Base-by-base conservation (phyloP, 805 yeast genomes). In the Candida chauliodis region DNA sequence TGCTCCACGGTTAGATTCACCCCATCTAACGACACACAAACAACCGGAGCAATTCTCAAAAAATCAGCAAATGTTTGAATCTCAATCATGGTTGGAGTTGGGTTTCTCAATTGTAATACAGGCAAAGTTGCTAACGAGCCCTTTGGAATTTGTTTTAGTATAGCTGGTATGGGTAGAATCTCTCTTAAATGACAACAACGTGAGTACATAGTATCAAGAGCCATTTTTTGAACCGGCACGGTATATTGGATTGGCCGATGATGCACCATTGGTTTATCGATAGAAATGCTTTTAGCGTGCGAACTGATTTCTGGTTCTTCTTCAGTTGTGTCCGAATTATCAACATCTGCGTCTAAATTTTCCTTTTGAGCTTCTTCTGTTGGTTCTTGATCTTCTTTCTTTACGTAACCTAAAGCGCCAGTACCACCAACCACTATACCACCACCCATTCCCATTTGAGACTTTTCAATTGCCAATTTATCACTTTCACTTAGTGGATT, bases 181-280 rank as follows among this genome's bases (percentile, higher is more conserved):
- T 90, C 97, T 39, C 97, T 70, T 42, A 90, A 66, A 58, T 90
- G 97, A 56, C 97, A 90, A 58, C 97, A 90, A 43, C 96, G 69
- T 0, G 96, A 86, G 60, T 90, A 90, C 52, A 91, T 70, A 32
- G 79, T 73, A 50, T 87, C 96, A 37, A 84, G 73, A 1, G 73
- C 72, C 73, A 68, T 68, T 39, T 66, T 67, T 43, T 65, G 53
- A 9, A 64, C 58, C 1, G 72, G 72, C 1, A 49, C 54, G 10
- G 58, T 48, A 45, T 64, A 66, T 4, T 48, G 47, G 15, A 44
- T 38, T 10, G 40, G 37, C 18, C 45, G 43, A 23, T 37, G 45
- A n/a, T 41, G 40, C 5, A 53, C 40, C 59, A 61, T 55, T 13
- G 67, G 69, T 41, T 61, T 63, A 27, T 62, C 69, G 10, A 62